Percentiles rank a stretch among this genome's conserved stretches.
Conservation (phyloP, 75 land plant genomes). For the Selaginella tamariscina region DNA sequence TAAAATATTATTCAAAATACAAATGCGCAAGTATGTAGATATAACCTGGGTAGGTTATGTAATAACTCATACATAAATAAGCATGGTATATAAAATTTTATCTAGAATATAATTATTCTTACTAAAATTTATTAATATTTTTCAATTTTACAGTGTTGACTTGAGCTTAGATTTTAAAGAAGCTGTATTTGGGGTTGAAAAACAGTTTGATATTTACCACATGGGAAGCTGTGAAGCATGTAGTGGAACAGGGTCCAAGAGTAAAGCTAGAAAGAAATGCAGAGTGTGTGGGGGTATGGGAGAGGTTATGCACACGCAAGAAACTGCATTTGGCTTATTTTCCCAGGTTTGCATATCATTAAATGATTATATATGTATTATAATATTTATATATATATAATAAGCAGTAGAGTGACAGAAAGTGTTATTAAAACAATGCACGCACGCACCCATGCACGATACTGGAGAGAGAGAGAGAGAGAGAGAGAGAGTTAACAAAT, state of each 20-base stretch:
- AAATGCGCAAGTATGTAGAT: no score
- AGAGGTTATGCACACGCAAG: conserved; percentile 37
- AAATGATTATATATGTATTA: not conserved
- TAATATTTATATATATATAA: not conserved
- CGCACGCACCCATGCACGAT: no score
- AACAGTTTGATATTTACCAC: conserved; percentile 32
- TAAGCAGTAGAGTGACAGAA: not conserved
- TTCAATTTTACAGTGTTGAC: conserved; percentile 31
- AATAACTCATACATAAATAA: not conserved
- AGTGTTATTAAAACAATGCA: not conserved
- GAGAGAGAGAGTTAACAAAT: no score
- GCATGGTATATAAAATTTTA: not conserved
- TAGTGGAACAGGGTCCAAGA: conserved; percentile 52
- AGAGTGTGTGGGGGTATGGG: conserved; percentile 58
- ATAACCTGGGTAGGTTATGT: no score
- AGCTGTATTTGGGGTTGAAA: conserved; percentile 48
- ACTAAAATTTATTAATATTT: not conserved
- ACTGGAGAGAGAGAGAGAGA: no score
- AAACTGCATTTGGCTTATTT: conserved; percentile 52
- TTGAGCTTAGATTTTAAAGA: conserved; percentile 52
- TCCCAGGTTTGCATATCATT: conserved; percentile 50
- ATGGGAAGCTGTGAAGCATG: conserved; percentile 44
- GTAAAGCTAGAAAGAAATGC: conserved; percentile 30
- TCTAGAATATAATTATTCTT: not conserved
- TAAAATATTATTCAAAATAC: not conserved